Evolutionary conservation across 1,284 basidiomycete genomes (phyloP), one percentile per base, ranked within the genome.

Genomic region (Cutaneotrichosporon mucoides): DNA sequence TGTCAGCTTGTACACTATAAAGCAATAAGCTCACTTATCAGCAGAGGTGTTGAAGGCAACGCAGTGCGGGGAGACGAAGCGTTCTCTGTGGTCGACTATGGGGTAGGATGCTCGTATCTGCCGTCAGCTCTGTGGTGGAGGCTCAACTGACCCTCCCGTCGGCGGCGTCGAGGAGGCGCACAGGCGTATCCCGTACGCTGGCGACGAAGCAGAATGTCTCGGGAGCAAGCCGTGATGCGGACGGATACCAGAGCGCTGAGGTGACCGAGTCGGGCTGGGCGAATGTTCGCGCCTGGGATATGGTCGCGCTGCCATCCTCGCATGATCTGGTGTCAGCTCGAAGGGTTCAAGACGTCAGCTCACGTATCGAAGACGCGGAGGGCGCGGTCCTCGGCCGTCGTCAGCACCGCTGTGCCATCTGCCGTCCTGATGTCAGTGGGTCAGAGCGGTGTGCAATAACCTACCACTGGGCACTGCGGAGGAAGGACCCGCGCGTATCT

Each of bases 61-160:
- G 66, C 85, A 84, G 60, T 92, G 88, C 0, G 93, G 91, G 0
- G 90, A 90, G 50, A 95, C 81, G 61, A 90, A 85, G 38, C 92
- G 84, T 76, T 96, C 93, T 13, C 88, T 82, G 67, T 97, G 92
- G 73, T 96, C 92, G 13, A 96, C 83, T 43, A 96, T 94, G 43
- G 82, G 83, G 73, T 97, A 96, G 1, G 89, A 91, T 0, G 92
- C 92, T n/a, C 92, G 83, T 11, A 89, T 81, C 90, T 92, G 60
- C 3, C 12, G 63, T 52, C 52, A 58, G 53, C 40, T 15, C 16
- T 4, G 34, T 9, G 35, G 16, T 7, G 7, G 15, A 46, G 3
- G 10, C 2, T 24, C 75, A n/a, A n/a, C 84, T 61, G 68, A 92
- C 92, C 72, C 87, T 79, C 38, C 91, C 90, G 72, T 88, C 85